phyloP scores from a whole-genome alignment of 148 eudicot genomes.

The Tetragonia tetragonoides region DNA sequence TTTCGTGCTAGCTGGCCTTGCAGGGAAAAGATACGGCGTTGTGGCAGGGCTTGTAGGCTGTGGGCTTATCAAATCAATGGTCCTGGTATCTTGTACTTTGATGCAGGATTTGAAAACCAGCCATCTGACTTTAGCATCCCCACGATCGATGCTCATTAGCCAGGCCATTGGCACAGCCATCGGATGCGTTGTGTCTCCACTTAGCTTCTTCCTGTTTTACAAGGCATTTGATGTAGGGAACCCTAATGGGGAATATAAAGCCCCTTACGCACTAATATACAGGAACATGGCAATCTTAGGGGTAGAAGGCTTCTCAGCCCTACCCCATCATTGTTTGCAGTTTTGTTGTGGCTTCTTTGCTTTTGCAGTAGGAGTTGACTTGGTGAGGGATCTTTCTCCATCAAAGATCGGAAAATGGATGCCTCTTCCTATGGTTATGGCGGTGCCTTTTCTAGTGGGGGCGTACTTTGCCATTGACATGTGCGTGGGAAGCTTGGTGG shows the following conservation, averaged over 20 bases:
- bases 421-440: slow-evolving; percentile 92
- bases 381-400: slow-evolving; percentile 51
- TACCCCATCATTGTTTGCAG: slow-evolving; percentile 82
- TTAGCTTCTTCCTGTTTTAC: slow-evolving; percentile 58
- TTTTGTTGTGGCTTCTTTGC: slow-evolving; percentile 66
- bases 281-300: slow-evolving; percentile 89
- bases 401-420: slow-evolving; percentile 47
- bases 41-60: slow-evolving; percentile 88
- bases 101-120: slow-evolving; percentile 92
- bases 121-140: slow-evolving; percentile 78
- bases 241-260: slow-evolving; percentile 75
- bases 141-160: slow-evolving; percentile 79
- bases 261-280: slow-evolving; percentile 80
- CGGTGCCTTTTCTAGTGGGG: slow-evolving; percentile 88
- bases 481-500: slow-evolving; percentile 79
- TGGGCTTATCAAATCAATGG: slow-evolving; percentile 79
- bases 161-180: slow-evolving; percentile 84
- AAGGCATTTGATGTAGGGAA: slow-evolving; percentile 71
- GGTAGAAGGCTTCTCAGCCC: slow-evolving; percentile 83
- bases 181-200: slow-evolving; percentile 80
- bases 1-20: slow-evolving; percentile 58
- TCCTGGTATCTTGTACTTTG: slow-evolving; percentile 69
- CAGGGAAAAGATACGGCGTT: slow-evolving; percentile 58
- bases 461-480: slow-evolving; percentile 84
- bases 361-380: slow-evolving; percentile 59